phyloP scores from a whole-genome alignment of 1,284 basidiomycete genomes.

The Bondarzewia mesenterica region DNA sequence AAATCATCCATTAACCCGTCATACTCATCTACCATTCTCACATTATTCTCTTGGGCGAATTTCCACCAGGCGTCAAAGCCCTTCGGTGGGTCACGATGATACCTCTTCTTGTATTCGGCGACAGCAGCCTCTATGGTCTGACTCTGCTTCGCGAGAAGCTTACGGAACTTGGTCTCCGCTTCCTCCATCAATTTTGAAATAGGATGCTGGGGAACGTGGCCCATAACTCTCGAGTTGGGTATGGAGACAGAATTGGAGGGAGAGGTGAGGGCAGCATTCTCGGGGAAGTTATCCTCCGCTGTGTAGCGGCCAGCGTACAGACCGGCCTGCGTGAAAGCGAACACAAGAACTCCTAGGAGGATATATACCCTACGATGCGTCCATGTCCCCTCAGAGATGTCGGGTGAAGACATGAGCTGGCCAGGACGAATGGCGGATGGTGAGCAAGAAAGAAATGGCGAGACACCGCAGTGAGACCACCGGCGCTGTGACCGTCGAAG shows the following conservation, averaged over 20 bases:
- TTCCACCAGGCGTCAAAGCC: constrained; percentile 89
- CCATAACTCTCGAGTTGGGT: constrained; percentile 13
- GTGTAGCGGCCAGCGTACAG: constrained; percentile 10
- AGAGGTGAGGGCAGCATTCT: constrained; percentile 9
- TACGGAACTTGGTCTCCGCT: constrained; percentile 60
- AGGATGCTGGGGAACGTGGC: constrained; percentile 49
- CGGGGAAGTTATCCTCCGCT: constrained; percentile 3
- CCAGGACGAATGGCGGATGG: neutral
- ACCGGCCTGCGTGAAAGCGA: constrained; percentile 14
- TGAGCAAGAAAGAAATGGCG: neutral
- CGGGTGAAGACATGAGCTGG: neutral
- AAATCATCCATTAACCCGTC: constrained; percentile 78
- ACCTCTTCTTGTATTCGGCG: constrained; percentile 71
- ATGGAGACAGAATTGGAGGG: constrained; percentile 16
- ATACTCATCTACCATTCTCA: constrained; percentile 87
- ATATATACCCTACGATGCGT: constrained; percentile 5
- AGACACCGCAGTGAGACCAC: no score
- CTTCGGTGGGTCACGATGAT: constrained; percentile 72
- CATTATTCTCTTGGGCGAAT: constrained; percentile 68
- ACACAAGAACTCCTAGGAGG: constrained; percentile 7
- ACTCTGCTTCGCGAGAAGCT: constrained; percentile 69
- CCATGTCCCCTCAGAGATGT: neutral
- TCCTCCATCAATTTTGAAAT: constrained; percentile 78
- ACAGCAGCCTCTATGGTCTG: constrained; percentile 69
- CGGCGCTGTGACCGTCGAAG: no score